These are phyloP conservation scores for Ettlia oleoabundans DNA, from an alignment of 139 green algal species.

Conservation along the genomic window DNA sequence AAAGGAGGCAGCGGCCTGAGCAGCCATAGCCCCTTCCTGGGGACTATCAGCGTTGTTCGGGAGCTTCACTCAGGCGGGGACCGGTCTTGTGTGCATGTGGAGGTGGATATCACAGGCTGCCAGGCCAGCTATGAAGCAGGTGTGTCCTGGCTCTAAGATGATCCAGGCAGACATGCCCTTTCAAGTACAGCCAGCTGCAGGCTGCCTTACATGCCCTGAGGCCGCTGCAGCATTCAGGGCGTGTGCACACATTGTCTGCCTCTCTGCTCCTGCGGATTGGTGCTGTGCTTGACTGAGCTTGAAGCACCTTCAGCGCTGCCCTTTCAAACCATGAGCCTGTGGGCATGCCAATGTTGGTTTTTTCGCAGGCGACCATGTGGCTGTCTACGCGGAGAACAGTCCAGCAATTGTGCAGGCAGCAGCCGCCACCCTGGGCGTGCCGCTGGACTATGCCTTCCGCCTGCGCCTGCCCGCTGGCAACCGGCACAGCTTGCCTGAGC, in stretches of 20 bases:
- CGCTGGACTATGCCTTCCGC: constrained; percentile 32
- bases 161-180: no score
- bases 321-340: no score
- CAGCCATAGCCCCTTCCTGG: constrained; percentile 54
- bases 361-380: constrained; percentile 96
- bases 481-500: constrained; percentile 16
- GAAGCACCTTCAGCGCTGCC: no score
- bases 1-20: constrained; percentile 16
- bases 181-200: no score
- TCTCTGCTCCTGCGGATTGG: no score
- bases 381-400: constrained; percentile 83
- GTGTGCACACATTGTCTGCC: no score
- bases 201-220: no score
- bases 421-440: constrained; percentile 65
- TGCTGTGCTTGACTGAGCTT: no score
- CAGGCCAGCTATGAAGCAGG: constrained; percentile 37
- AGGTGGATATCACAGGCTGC: constrained; percentile 79
- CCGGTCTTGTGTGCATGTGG: constrained; percentile 93
- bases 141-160: no score
- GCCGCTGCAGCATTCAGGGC: no score
- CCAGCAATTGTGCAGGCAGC: constrained; percentile 68
- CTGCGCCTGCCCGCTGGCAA: constrained; percentile 46
- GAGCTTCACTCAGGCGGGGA: constrained; percentile 89
- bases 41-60: constrained; percentile 58
- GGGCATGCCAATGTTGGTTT: no score